Evolutionary conservation across 306 rosid species (phyloP), one percentile per base, ranked within the genome.

Genomic region (Vigna trinervia): DNA sequence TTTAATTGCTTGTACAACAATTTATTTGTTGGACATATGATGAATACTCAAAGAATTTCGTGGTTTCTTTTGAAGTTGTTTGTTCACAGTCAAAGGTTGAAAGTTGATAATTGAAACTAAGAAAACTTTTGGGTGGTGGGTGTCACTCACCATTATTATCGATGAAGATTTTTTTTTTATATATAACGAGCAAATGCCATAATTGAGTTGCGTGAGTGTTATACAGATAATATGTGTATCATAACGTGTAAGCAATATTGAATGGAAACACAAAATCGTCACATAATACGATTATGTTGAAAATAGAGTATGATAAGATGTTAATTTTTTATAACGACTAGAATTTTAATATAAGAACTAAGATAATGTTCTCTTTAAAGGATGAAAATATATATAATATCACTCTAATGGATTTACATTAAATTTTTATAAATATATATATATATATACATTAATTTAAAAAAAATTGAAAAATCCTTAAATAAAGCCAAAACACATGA

Each of bases 41-140:
- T 74, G 69, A 80, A 67, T 20, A 68, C 72, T 66, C 71, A 58
- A 69, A 38, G 1, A 69, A 58, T 58, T 58, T 19, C 74, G 13
- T 46, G 43, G 8, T 34, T 30, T 62, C 69, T 63, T 36, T 64
- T 17, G 12, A 64, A 7, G 50, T 34, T 34, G 15, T 30, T 38
- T 38, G 70, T 38, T 38, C 70, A 66, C 71, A 71, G 78, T 79
- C 73, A 79, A 82, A 80, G 75, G 76, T 43, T 71, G 83, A 72
- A 76, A 80, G 78, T 51, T 61, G 53, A 47, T 59, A 41, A 41
- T 53, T 45, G 48, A 66, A 47, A 75, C 69, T 56, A 34, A 71
- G 50, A 75, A 59, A 67, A 68, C 76, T 81, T 23, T 75, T 79
- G 80, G 81, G 81, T 66, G 85, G 85, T 72, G 83, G 89, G 82